A percentile compares a stretch with the other conserved stretches of the same genome.
Evolutionary conservation across 148 eudicot genomes (phyloP).

Genomic region (Suaeda aralocaspica): DNA sequence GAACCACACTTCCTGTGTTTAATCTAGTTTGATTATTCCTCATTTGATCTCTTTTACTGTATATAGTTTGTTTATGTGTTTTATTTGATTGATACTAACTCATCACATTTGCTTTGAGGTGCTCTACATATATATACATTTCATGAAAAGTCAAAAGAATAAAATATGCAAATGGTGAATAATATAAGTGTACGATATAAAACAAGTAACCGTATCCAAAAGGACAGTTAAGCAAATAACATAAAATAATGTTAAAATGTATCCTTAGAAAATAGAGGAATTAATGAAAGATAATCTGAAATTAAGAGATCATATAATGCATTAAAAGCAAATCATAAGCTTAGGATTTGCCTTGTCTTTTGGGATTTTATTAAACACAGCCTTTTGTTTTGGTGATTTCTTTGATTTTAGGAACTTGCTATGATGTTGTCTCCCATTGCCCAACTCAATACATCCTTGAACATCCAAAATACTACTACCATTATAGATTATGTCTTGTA

Average conservation of each 20-base stretch:
- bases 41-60: slow-evolving; percentile 23
- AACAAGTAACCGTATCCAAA: slow-evolving; percentile 7
- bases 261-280: slow-evolving; percentile 2
- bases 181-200: neutral
- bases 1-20: slow-evolving; percentile 43
- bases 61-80: neutral
- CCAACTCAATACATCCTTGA: slow-evolving; percentile 5
- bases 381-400: slow-evolving; percentile 3
- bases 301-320: neutral
- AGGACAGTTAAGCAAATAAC: slow-evolving; percentile 21
- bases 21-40: slow-evolving; percentile 36
- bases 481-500: slow-evolving; percentile 13
- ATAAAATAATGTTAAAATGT: slow-evolving; percentile 5
- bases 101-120: neutral
- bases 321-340: slow-evolving; percentile 18
- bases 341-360: slow-evolving; percentile 37
- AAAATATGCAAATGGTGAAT: neutral
- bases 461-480: neutral
- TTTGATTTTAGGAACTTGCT: slow-evolving; percentile 11
- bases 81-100: no score
- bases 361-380: slow-evolving; percentile 15
- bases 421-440: slow-evolving; percentile 8
- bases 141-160: slow-evolving; percentile 27
- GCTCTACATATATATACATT: slow-evolving; percentile 14
- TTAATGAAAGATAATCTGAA: slow-evolving; percentile 5